Base-by-base conservation (phyloP, 495 filamentous ascomycete genomes). In the Penicillium dipodomyicola region DNA sequence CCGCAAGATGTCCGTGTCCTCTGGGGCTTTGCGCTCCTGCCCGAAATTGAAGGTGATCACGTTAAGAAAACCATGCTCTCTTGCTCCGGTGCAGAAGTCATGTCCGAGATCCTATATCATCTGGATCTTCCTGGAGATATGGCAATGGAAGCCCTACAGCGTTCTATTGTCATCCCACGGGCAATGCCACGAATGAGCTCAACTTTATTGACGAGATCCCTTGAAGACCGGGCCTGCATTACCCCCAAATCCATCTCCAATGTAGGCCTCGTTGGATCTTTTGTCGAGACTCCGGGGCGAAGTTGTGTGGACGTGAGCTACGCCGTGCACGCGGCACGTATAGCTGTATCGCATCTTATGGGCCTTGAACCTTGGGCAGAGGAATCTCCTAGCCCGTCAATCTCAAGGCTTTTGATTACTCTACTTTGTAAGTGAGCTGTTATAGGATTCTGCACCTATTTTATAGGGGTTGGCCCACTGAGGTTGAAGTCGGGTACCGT, bases 71-170 rank as follows among this genome's bases (percentile, higher is more conserved):
- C 25, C 71, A 77, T 77, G 74, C 9, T 48, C 1, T 23, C 55
- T 32, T 76, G 75, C 41, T 62, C 69, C 9, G 75, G 72, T 3
- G 47, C 55, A 12, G 72, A 77, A 42, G 65, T 76, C 59, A 46
- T 71, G 37, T 51, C 19, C 0, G 75, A 77, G 56, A 41, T 73
- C 1, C 61, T 73, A 3, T 45, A 53, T 3, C 73, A 76, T 58
- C 51, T 76, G 4, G 14, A 61, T n/a, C 47, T 61, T 11, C 50
- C 49, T 23, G 11, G 12, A 4, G 11, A 49, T 17, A 45, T n/a
- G 53, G 27, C 27, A 8, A 29, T 10, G 27, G 27, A 29, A 29
- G 27, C 27, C 27, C 27, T 29, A 9, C 27, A 29, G 27, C 27
- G 8, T 29, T 29, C 58, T 22, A 50, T 61, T 2, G 27, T 54